These are phyloP conservation scores for Encephalitozoon cuniculi DNA, from an alignment of 371 early-diverging fungal species.

Conservation along the genomic window DNA sequence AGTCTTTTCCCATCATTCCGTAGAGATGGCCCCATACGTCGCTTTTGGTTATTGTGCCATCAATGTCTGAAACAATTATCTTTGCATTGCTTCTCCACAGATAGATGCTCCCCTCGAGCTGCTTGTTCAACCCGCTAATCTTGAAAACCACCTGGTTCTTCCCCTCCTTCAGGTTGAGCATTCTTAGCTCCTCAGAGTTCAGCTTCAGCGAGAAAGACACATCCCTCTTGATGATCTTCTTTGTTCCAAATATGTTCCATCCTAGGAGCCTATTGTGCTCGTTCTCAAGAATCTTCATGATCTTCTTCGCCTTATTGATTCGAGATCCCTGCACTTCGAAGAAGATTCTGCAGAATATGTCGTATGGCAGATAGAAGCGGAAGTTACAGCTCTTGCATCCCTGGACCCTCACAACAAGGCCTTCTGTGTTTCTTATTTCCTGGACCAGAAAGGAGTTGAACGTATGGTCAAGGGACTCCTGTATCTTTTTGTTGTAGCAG, in stretches of 20 bases:
- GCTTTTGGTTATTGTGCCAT: conserved; percentile 93
- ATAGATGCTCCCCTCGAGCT: conserved; percentile 71
- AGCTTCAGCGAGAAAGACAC: conserved; percentile 53
- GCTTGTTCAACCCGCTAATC: conserved; percentile 65
- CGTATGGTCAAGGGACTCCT: conserved; percentile 4
- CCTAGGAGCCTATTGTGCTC: conserved; percentile 45
- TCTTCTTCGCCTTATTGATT: conserved; percentile 15
- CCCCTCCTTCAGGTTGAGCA: conserved; percentile 71
- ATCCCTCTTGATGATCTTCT: conserved; percentile 53
- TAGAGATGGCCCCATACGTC: conserved; percentile 91
- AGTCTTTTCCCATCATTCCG: conserved; percentile 91
- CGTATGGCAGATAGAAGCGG: conserved; percentile 42
- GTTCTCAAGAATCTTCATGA: conserved; percentile 42
- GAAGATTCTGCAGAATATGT: conserved; percentile 36
- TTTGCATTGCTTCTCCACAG: conserved; percentile 74
- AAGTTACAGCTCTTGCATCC: conserved; percentile 24
- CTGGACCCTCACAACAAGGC: conserved; percentile 28
- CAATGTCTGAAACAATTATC: conserved; percentile 92
- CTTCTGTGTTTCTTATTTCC: conserved; percentile 26
- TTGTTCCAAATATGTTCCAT: conserved; percentile 53
- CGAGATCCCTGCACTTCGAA: conserved; percentile 31
- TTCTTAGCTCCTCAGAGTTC: conserved; percentile 61
- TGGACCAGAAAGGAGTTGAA: conserved; percentile 30
- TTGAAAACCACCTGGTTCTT: conserved; percentile 78
- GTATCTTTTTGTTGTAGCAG: conserved; percentile 29